These are phyloP conservation scores for Aspergillus sp. DNA, from an alignment of 2,329 filamentous ascomycete species.

Conservation along the genomic window DNA sequence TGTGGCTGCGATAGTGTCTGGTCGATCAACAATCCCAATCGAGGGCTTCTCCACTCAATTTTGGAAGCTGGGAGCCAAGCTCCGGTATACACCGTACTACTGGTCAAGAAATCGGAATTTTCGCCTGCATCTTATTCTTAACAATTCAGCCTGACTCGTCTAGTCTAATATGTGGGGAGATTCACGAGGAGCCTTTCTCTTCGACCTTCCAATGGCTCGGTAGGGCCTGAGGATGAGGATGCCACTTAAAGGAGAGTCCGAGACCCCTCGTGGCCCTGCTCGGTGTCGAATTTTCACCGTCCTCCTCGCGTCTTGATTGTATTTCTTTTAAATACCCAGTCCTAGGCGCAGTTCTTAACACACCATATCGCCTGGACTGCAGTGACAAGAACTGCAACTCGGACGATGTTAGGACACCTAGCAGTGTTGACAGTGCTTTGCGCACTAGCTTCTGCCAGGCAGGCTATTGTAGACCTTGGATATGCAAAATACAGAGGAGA, in stretches of 20 bases:
- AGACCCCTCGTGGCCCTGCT: background rate
- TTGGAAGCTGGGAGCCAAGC: background rate
- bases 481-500: constrained; percentile 67
- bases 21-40: background rate
- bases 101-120: background rate
- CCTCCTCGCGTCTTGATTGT: background rate
- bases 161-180: background rate
- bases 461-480: constrained; percentile 57
- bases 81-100: background rate
- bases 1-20: constrained; percentile 2
- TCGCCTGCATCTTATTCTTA: too few relatives aligned
- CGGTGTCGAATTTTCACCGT: background rate
- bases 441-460: constrained; percentile 24
- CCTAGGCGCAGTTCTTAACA: background rate
- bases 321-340: background rate
- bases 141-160: background rate
- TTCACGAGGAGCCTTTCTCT: background rate
- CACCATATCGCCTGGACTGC: background rate
- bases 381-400: background rate
- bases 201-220: background rate
- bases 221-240: background rate
- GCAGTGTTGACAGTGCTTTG: constrained; percentile 15
- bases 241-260: background rate
- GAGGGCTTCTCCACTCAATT: background rate
- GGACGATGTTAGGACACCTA: constrained; percentile 2